A percentile compares a stretch with the other conserved stretches of the same genome.
phyloP scores from a whole-genome alignment of 2,329 filamentous ascomycete genomes.

The Westerdykella sp. region DNA sequence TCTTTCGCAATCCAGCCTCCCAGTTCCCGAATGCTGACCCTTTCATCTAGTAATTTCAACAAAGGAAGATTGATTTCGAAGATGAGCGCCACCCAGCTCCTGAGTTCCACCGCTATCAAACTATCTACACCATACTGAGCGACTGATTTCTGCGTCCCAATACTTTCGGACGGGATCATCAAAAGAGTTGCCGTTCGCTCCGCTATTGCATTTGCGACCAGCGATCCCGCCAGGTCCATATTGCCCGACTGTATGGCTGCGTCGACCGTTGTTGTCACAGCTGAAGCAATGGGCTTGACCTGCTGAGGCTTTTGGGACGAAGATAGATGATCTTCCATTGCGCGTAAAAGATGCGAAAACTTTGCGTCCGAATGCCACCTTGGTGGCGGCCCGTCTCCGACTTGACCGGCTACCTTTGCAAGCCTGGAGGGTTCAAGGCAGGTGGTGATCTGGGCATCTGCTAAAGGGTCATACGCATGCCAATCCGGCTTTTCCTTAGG shows the following conservation, averaged over 20 bases:
- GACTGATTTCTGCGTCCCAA: background rate
- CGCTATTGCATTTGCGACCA: background rate
- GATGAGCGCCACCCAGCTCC: constrained; percentile 2
- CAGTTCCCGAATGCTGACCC: background rate
- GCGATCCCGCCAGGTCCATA: background rate
- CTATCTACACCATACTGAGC: constrained; percentile 2
- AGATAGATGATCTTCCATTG: constrained; percentile 9
- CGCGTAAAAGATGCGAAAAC: constrained; percentile 1
- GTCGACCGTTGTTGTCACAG: background rate
- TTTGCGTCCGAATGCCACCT: constrained; percentile 2
- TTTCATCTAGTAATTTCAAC: constrained; percentile 2
- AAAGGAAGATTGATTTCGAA: constrained; percentile 10
- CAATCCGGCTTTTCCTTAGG: background rate
- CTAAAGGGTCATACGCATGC: background rate
- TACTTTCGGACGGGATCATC: background rate
- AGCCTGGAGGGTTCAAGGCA: constrained; percentile 1
- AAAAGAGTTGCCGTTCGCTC: background rate
- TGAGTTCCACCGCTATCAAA: constrained; percentile 1
- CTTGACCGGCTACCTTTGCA: background rate
- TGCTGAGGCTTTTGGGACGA: background rate
- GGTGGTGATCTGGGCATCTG: background rate
- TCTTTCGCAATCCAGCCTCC: background rate
- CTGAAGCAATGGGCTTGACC: background rate
- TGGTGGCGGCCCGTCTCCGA: background rate
- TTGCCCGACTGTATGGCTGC: background rate